Base-by-base conservation (phyloP, 2,329 filamentous ascomycete species). In the Pseudopyrenochaeta lycopersici region DNA sequence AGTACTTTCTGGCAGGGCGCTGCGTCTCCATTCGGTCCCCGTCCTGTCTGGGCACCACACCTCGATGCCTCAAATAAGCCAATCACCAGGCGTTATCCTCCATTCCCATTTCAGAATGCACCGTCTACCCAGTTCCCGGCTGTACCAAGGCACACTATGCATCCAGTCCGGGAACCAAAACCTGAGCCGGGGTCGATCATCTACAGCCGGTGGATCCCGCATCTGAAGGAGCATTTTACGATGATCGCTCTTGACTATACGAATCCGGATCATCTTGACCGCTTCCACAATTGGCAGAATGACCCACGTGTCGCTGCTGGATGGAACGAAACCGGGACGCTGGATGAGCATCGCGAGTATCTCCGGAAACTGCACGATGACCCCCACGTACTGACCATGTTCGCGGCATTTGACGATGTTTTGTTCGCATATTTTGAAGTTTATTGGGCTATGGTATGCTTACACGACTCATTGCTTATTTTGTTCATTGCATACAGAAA, bases 241-340 rank as follows among this genome's bases (percentile, higher is more conserved):
- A 89, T 93, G 80, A 81, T 90, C n/a, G 86, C 85, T 10, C 81
- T 94, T 1, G 88, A 93, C 72, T 90, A 85, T 75, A 68, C 81
- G 29, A 79, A 90, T 66, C 69, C 78, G 1, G 81, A 85, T 64
- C 90, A 94, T 74, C 76, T 93, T 45, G 77, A 80, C 14, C 80
- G 91, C 4, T 93, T 94, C 80, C 87, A 92, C 75, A 82, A 81
- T 51, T 94, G 90, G 90, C 90, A 92, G 76, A 94, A 94, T 68
- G 90, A 93, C 69, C 90, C 90, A 46, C 88, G 90, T 45, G 90
- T 94, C 29, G 89, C 89, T 3, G 85, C 88, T 67, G 90, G 90
- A 3, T 93, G 90, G 90, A 90, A 91, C 68, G 87, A 91, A 77
- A 90, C 88, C 1, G 90, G 90, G 29, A 90, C 89, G 1, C 76